Evolutionary conservation across 441 rosid genomes (phyloP), one percentile per base, ranked within the genome.

Genomic region (Mallotus japonicus): DNA sequence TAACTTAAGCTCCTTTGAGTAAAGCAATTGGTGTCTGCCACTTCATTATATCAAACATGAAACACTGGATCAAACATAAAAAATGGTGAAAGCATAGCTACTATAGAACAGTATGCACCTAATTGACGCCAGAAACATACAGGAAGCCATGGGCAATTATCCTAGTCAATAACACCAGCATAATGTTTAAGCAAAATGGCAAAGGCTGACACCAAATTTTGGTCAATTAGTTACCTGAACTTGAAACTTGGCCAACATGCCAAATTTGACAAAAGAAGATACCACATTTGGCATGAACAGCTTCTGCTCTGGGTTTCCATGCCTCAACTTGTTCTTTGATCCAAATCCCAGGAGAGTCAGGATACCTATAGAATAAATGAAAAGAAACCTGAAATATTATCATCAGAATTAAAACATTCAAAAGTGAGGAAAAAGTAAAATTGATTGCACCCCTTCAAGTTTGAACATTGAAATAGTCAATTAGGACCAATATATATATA

Each of bases 191-290:
- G 28, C 28, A 24, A 24, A 24, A 24, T 24, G 28, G 28, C 28
- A 24, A 24, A 24, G 28, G 28, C 28, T 24, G 28, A 0, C 28
- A 24, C 28, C 28, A 24, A 24, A 24, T 24, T 24, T 24, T 24
- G 37, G 32, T 12, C 62, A 49, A 49, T 5, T 28, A 57, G 12
- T 37, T 77, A 91, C 95, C 83, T 49, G 65, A 34, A 81, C 86
- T 91, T 20, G 97, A 90, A 19, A 89, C 91, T 12, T 92, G 87
- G 42, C 97, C 96, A 32, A 87, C 94, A 16, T 90, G 97, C 94
- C 91, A 85, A 17, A 90, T 70, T 61, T 89, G 96, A 83, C 96
- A 87, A 65, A 90, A 89, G 71, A 89, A 83, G 55, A 89, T 60
- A 63, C 90, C 83, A 16, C 90, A 92, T 69, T 87, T 84, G 64